Conservation (phyloP, 768 basidiomycete species). For the Hirschioporus abietinus region DNA sequence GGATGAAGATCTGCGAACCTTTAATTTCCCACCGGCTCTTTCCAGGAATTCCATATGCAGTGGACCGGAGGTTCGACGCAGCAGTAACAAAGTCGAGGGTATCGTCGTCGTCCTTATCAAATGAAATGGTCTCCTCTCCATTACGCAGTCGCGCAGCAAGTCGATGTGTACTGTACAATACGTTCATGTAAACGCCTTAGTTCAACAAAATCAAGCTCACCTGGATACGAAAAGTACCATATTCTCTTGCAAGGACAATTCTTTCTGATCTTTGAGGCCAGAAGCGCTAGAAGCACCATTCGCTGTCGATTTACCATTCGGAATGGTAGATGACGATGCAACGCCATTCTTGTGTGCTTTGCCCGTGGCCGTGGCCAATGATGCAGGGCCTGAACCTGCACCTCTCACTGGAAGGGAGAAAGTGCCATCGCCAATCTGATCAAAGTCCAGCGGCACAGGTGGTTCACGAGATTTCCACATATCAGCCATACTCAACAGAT, state of each 20-base stretch:
- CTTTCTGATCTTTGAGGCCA: conserved; percentile 76
- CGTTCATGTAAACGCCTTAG: conserved; percentile 6
- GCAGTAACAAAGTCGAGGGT: conserved; percentile 96
- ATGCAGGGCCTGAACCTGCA: conserved; percentile 11
- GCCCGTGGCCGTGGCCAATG: background rate
- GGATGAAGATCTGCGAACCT: conserved; percentile 42
- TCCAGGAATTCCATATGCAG: conserved; percentile 80
- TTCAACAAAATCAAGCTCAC: conserved; percentile 32
- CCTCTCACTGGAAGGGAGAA: conserved; percentile 38
- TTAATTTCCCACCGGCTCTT: conserved; percentile 98
- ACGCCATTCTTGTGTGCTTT: conserved; percentile 11
- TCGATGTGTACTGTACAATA: conserved; percentile 62
- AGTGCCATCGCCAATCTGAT: conserved; percentile 60
- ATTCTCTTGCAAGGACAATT: conserved; percentile 74
- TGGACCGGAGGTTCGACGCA: conserved; percentile 86
- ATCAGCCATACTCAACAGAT: conserved; percentile 87
- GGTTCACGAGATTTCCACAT: conserved; percentile 95
- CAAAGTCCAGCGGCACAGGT: conserved; percentile 79
- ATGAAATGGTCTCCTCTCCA: conserved; percentile 70
- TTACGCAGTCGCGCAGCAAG: conserved; percentile 62
- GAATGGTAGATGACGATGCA: conserved; percentile 11
- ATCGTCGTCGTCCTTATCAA: conserved; percentile 98
- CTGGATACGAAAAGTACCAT: conserved; percentile 80
- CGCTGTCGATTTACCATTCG: conserved; percentile 23
- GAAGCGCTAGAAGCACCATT: conserved; percentile 16